phyloP scores from a whole-genome alignment of 495 filamentous ascomycete genomes.

The Penicillium subrubescens region DNA sequence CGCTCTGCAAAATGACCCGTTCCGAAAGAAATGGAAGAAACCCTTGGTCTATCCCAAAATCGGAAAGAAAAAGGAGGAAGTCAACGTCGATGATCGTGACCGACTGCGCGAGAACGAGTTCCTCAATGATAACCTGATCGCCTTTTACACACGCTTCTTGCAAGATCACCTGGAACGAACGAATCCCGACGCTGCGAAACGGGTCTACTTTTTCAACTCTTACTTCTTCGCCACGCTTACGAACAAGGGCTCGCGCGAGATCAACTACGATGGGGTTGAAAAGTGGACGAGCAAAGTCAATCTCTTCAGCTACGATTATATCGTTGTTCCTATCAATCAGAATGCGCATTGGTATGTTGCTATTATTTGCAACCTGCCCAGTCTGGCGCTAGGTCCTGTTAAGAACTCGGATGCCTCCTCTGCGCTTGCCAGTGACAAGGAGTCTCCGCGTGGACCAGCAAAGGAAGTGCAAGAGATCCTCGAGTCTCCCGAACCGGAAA shows the following conservation, averaged over 20 bases:
- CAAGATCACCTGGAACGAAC: conserved; percentile 62
- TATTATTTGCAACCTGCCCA: conserved; percentile 87
- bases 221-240: conserved; percentile 84
- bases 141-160: conserved; percentile 79
- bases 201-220: conserved; percentile 86
- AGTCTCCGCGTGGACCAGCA: conserved; percentile 18
- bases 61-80: conserved; percentile 71
- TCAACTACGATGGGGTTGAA: conserved; percentile 81
- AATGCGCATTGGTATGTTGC: conserved; percentile 90
- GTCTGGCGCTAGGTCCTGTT: conserved; percentile 39
- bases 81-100: conserved; percentile 76
- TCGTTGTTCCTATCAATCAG: conserved; percentile 91
- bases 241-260: conserved; percentile 56
- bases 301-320: conserved; percentile 82
- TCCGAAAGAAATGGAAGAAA: conserved; percentile 41
- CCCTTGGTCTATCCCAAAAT: conserved; percentile 70
- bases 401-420: conserved; percentile 18
- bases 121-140: conserved; percentile 89
- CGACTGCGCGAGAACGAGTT: conserved; percentile 83
- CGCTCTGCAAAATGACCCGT: conserved; percentile 14
- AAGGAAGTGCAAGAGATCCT: conserved; percentile 35
- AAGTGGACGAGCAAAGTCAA: conserved; percentile 89
- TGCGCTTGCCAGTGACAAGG: conserved; percentile 6
- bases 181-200: conserved; percentile 57
- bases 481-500: conserved; percentile 38